phyloP scores from a whole-genome alignment of 768 basidiomycete species.

The Boletus coccyginus region DNA sequence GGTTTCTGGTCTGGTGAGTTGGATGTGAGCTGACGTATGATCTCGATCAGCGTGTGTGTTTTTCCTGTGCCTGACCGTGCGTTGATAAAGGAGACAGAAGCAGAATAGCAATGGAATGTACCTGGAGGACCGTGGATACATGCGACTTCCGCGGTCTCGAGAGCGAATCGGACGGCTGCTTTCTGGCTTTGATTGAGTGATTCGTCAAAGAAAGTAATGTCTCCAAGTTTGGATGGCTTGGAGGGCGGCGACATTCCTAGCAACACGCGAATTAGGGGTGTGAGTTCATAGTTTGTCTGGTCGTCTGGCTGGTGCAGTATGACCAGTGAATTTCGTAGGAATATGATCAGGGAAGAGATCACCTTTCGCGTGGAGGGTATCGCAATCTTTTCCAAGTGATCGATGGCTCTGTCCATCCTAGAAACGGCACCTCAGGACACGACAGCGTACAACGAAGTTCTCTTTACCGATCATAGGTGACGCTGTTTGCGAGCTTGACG shows the following conservation, averaged over 20 bases:
- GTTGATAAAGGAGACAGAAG: neutral
- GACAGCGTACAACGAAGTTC: neutral
- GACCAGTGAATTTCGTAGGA: neutral
- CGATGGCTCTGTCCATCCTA: slow-evolving; percentile 86
- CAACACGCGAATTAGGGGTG: slow-evolving; percentile 62
- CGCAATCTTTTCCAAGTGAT: slow-evolving; percentile 54
- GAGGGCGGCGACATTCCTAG: slow-evolving; percentile 61
- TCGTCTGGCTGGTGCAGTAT: slow-evolving; percentile 33
- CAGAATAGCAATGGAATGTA: slow-evolving; percentile 13
- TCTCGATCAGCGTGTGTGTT: slow-evolving; percentile 92
- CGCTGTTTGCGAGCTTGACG: slow-evolving; percentile 87
- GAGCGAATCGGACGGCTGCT: slow-evolving; percentile 77
- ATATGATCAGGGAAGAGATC: neutral
- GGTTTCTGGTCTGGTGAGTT: slow-evolving; percentile 43
- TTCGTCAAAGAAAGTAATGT: slow-evolving; percentile 68
- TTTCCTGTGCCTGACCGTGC: slow-evolving; percentile 74
- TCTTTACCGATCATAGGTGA: slow-evolving; percentile 80
- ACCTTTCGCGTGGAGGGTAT: slow-evolving; percentile 28
- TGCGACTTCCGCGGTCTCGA: slow-evolving; percentile 78
- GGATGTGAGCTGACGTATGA: slow-evolving; percentile 78
- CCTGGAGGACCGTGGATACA: slow-evolving; percentile 99
- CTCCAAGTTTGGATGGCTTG: slow-evolving; percentile 31
- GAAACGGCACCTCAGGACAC: neutral
- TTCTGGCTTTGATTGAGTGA: slow-evolving; percentile 82
- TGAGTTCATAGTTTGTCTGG: slow-evolving; percentile 42